phyloP scores from a whole-genome alignment of 768 basidiomycete genomes.

The Tricholoma sp. region DNA sequence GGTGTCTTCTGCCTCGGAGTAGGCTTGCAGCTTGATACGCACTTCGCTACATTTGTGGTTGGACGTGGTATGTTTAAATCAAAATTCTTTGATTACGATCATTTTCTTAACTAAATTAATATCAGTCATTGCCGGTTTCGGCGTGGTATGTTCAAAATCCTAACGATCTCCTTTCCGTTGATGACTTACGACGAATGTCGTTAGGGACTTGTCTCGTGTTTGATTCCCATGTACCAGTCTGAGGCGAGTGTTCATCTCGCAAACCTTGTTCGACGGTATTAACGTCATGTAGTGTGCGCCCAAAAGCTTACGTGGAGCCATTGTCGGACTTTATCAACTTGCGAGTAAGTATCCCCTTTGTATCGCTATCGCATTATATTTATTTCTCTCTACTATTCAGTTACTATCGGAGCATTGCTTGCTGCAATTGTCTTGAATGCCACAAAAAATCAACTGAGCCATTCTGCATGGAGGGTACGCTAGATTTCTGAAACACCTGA shows the following conservation, averaged over 20 bases:
- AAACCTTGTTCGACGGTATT: background rate
- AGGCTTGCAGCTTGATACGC: slow-evolving; percentile 45
- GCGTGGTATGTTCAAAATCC: slow-evolving; percentile 36
- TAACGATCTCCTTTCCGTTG: slow-evolving; percentile 6
- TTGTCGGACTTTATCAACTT: slow-evolving; percentile 42
- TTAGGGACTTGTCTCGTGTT: slow-evolving; percentile 60
- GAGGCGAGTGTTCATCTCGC: slow-evolving; percentile 28
- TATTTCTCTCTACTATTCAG: slow-evolving; percentile 56
- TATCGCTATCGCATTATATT: slow-evolving; percentile 14
- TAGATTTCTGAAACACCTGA: too few species aligned
- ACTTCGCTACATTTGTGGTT: slow-evolving; percentile 21
- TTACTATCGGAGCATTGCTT: slow-evolving; percentile 72
- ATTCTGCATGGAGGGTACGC: slow-evolving; percentile 41
- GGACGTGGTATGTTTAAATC: slow-evolving; percentile 18
- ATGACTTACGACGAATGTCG: background rate
- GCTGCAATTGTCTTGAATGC: slow-evolving; percentile 65
- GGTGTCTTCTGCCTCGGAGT: slow-evolving; percentile 60
- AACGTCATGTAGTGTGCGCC: slow-evolving; percentile 40
- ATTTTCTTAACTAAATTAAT: slow-evolving; percentile 23
- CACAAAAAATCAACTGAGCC: slow-evolving; percentile 45
- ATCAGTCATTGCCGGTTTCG: slow-evolving; percentile 68
- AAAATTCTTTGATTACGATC: background rate
- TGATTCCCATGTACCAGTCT: slow-evolving; percentile 51
- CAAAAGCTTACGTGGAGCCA: slow-evolving; percentile 70
- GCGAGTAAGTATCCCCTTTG: slow-evolving; percentile 12